Evolutionary conservation across 805 yeast species (phyloP).

Genomic region (Lipomyces spencermartinsiae): DNA sequence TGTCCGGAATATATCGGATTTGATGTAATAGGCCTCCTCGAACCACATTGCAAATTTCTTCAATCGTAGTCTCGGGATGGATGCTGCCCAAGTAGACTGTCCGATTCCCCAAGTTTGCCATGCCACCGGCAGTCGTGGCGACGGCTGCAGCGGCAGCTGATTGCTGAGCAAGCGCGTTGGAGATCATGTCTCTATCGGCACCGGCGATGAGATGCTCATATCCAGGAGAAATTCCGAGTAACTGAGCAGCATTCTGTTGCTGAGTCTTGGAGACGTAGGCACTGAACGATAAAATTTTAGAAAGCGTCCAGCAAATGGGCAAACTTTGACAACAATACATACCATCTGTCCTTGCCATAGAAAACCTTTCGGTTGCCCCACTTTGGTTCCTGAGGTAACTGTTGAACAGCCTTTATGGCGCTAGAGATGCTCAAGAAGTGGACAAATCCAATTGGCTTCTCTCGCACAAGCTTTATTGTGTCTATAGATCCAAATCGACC

Average conservation of each 20-base stretch:
- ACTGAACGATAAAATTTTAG: conserved; percentile 50
- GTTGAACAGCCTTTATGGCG: conserved; percentile 85
- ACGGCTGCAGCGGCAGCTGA: conserved; percentile 98
- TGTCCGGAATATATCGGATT: conserved; percentile 77
- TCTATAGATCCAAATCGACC: conserved; percentile 82
- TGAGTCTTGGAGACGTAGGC: conserved; percentile 94
- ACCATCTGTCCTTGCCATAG: conserved; percentile 85
- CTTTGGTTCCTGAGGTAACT: conserved; percentile 68
- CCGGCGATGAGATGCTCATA: conserved; percentile 79
- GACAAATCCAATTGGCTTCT: conserved; percentile 79
- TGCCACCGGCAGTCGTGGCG: conserved; percentile 93
- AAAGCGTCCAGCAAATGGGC: not conserved
- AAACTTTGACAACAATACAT: not conserved
- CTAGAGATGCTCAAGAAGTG: conserved; percentile 85
- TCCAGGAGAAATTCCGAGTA: conserved; percentile 88
- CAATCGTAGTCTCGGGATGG: conserved; percentile 85
- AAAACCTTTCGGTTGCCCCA: conserved; percentile 80
- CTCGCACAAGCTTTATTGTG: conserved; percentile 75
- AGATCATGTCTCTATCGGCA: conserved; percentile 60
- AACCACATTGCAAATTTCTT: conserved; percentile 94
- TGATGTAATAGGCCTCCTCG: conserved; percentile 92
- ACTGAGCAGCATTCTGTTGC: conserved; percentile 96
- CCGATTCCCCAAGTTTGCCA: conserved; percentile 88
- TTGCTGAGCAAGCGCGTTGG: conserved; percentile 73
- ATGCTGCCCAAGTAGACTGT: conserved; percentile 90